Evolutionary conservation across 139 green algal species (phyloP), one percentile per base, ranked within the genome.

Genomic region (Chlorella vulgaris): DNA sequence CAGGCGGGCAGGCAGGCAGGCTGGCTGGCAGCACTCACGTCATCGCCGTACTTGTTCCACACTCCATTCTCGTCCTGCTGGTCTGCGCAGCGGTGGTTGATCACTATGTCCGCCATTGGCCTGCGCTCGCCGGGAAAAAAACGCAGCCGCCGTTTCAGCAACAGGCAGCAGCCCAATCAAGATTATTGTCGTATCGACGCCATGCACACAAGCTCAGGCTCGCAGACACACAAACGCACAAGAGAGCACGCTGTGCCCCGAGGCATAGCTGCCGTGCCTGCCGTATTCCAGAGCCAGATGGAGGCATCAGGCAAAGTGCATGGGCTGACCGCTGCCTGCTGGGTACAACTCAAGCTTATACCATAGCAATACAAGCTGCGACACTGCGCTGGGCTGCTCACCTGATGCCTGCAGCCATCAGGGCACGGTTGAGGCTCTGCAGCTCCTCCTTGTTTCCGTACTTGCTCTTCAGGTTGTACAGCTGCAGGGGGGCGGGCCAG

Each of bases 51-150:
- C 6, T 76, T 60, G 81, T 95, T 96, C 89, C 91, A 96, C 38
- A 89, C 69, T 7, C 92, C 92, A n/a, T 84, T 50, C 43, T 89
- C 87, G 73, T 93, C 89, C 80, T 92, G 89, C 33, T 82, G 76
- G 42, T 95, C 86, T 29, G 91, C 91, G 70, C 91, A 95, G 33
- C 94, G 82, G 86, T 98, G 94, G 83, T 98, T 98, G 83, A 98
- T 94, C 29, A 98, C 94, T 58, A 98, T 95, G 82, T 99, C 95
- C 8, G 93, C 94, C 13, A 98, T 83, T 19, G 91, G 73, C 26
- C 73, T 79, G 73, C 36, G 53, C 18, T 8, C 5, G 55, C 15
- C 28, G 55, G 22, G 22, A 29, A 29, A n/a, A 24, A 24, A 58
- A 10, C 47, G 15, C 47, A 58, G 15, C 13, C 10, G 47, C 47